Evolutionary conservation across 2,329 filamentous ascomycete species (phyloP).

Genomic region (Xylariaceae sp.): DNA sequence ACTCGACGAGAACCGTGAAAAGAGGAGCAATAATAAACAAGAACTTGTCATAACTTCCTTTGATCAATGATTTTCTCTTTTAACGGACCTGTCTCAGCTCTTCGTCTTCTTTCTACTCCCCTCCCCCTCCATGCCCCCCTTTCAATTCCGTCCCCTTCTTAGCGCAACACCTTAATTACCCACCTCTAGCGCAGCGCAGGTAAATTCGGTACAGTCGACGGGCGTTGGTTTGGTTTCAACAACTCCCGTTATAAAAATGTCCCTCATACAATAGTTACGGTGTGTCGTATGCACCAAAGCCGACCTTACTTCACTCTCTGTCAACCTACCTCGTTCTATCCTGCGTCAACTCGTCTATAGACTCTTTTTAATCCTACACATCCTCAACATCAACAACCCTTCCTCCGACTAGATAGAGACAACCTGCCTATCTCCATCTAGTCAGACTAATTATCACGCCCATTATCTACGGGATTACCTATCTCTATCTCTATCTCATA

Average conservation of each 20-base stretch:
- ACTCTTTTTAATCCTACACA: neutral
- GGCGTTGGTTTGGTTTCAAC: too few relatives aligned
- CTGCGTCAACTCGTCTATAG: neutral
- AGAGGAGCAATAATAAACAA: neutral
- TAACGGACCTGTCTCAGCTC: neutral
- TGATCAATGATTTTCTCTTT: neutral
- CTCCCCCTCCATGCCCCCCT: too few relatives aligned
- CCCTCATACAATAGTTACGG: too few relatives aligned
- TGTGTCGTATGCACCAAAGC: too few relatives aligned
- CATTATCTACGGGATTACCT: neutral
- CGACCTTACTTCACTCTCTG: too few relatives aligned
- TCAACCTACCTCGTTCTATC: too few relatives aligned
- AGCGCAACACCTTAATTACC: too few relatives aligned
- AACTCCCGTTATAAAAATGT: too few relatives aligned
- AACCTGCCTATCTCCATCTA: neutral
- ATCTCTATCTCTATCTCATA: neutral
- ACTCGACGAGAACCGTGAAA: constrained; percentile 15
- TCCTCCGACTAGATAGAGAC: neutral
- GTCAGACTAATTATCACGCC: neutral
- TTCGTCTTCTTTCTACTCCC: neutral
- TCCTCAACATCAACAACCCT: neutral
- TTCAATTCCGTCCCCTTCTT: too few relatives aligned
- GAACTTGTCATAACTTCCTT: neutral
- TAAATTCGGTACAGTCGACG: too few relatives aligned
- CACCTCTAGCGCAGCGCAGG: too few relatives aligned